These are phyloP conservation scores for Parastagonospora avenae DNA, from an alignment of 2,329 filamentous ascomycete genomes.

Conservation along the genomic window DNA sequence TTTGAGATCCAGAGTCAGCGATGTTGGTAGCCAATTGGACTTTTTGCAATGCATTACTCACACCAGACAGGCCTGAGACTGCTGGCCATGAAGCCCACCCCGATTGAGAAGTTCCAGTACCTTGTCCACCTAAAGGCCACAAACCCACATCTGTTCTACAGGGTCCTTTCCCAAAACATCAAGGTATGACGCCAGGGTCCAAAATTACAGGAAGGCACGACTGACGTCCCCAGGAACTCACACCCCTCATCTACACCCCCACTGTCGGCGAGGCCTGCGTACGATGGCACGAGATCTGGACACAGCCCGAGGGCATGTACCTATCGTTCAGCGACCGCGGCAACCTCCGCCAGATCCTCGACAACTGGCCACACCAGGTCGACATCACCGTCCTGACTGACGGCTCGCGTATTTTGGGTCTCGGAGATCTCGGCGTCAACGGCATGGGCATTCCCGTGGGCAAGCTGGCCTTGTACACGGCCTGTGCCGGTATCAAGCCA, in stretches of 20 bases:
- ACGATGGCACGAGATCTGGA: constrained; percentile 95
- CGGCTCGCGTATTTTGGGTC: constrained; percentile 87
- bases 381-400: constrained; percentile 98
- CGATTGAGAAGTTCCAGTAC: constrained; percentile 84
- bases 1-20: constrained; percentile 56
- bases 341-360: constrained; percentile 83
- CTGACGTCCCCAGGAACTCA: constrained; percentile 67
- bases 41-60: constrained; percentile 31
- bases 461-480: constrained; percentile 93
- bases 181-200: constrained; percentile 50
- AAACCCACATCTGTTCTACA: constrained; percentile 81
- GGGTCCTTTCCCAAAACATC: constrained; percentile 76
- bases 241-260: constrained; percentile 84
- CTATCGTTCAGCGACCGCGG: constrained; percentile 94
- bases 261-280: constrained; percentile 96
- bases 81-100: constrained; percentile 70
- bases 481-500: constrained; percentile 91
- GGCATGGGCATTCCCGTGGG: constrained; percentile 98
- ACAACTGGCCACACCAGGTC: constrained; percentile 92
- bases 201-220: not conserved
- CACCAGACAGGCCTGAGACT: constrained; percentile 71
- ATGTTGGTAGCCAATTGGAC: constrained; percentile 48
- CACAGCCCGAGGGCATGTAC: constrained; percentile 91
- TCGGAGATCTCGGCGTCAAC: constrained; percentile 94
- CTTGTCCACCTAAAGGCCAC: constrained; percentile 75